Conservation (phyloP, 2,329 filamentous ascomycete species). For the Ploettnerulaceae sp. region DNA sequence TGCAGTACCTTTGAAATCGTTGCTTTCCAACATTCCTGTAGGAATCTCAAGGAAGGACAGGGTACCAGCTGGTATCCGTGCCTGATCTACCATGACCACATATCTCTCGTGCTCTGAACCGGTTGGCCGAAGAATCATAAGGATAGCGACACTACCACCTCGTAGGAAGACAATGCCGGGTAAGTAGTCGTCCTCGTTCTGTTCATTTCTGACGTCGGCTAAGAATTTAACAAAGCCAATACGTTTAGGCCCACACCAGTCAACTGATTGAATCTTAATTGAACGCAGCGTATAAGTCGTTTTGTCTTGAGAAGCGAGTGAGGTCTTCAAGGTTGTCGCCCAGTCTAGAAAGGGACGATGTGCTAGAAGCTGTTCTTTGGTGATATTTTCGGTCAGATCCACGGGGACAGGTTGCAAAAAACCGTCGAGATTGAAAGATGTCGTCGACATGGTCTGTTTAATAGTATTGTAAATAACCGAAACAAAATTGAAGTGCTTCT, state of each 20-base stretch:
- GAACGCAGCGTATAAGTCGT: not conserved
- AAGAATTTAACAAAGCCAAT: not conserved
- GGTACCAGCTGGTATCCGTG: conserved; percentile 9
- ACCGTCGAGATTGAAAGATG: not conserved
- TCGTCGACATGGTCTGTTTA: not conserved
- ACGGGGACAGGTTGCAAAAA: not conserved
- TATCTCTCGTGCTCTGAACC: conserved; percentile 12
- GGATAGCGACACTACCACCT: conserved; percentile 13
- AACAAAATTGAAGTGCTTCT: not conserved
- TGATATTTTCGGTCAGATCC: not conserved
- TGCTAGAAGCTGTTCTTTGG: not conserved
- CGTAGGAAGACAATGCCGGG: conserved; percentile 11
- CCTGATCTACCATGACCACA: conserved; percentile 18
- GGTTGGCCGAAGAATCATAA: conserved; percentile 17
- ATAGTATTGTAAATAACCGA: not conserved
- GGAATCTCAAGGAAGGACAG: conserved; percentile 13
- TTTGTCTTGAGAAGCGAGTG: not conserved
- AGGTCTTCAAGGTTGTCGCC: not conserved
- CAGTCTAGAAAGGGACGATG: not conserved
- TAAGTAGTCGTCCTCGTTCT: not conserved
- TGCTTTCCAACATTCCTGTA: no score
- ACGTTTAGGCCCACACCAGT: not conserved
- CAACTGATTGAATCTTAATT: not conserved
- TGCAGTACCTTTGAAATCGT: not conserved
- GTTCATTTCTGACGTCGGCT: not conserved